Evolutionary conservation across 2,329 filamentous ascomycete genomes (phyloP).

Genomic region (Ploettnerulaceae sp.): DNA sequence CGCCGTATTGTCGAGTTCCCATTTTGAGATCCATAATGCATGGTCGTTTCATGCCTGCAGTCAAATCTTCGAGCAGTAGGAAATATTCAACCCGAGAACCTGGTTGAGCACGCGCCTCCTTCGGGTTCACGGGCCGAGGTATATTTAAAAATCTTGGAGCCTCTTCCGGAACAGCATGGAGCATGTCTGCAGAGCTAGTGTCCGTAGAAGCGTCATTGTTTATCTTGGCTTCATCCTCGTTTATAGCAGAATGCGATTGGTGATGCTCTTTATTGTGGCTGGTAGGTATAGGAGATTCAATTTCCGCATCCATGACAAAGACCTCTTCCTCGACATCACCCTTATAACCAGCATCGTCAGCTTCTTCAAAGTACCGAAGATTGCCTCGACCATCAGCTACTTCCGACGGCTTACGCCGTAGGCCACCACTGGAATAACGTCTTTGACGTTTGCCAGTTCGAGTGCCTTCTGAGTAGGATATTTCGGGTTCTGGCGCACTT

Average conservation of each 20-base stretch:
- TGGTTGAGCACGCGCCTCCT: slow-evolving; percentile 63
- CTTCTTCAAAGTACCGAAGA: slow-evolving; percentile 86
- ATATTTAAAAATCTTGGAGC: slow-evolving; percentile 33
- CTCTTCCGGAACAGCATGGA: slow-evolving; percentile 7
- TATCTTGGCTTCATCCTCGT: neutral
- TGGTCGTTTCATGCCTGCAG: slow-evolving; percentile 90
- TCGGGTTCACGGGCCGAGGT: slow-evolving; percentile 65
- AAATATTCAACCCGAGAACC: slow-evolving; percentile 82
- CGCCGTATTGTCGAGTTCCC: slow-evolving; percentile 94
- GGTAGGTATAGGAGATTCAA: no score
- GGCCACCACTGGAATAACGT: slow-evolving; percentile 81
- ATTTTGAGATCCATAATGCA: slow-evolving; percentile 98
- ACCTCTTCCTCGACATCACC: slow-evolving; percentile 68
- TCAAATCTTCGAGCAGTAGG: slow-evolving; percentile 87
- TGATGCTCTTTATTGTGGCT: no score
- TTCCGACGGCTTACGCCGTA: slow-evolving; percentile 68
- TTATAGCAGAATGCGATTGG: neutral
- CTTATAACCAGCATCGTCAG: slow-evolving; percentile 76
- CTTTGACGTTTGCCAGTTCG: slow-evolving; percentile 47
- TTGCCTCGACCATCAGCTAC: slow-evolving; percentile 68
- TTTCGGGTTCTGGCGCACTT: slow-evolving; percentile 60
- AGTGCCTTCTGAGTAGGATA: slow-evolving; percentile 17
- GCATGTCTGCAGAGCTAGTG: neutral
- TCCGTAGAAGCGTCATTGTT: neutral
- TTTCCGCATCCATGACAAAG: slow-evolving; percentile 58